These are phyloP conservation scores for Botryotinia calthae DNA, from an alignment of 2,329 filamentous ascomycete species.

Conservation along the genomic window DNA sequence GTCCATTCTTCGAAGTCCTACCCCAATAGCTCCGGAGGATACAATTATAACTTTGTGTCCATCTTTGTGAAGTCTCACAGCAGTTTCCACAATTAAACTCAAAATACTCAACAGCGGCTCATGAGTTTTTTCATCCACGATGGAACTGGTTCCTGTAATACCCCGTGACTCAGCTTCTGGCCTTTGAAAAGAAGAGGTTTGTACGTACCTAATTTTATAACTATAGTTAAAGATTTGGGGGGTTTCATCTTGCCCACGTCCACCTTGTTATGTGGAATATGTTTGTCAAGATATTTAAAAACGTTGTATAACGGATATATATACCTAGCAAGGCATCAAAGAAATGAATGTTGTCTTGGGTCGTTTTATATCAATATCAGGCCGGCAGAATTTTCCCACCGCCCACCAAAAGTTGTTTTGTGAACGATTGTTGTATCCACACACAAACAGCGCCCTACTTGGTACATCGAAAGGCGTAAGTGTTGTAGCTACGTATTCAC, in stretches of 20 bases:
- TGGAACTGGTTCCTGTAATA: constrained; percentile 88
- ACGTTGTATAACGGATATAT: neutral
- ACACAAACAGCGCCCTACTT: neutral
- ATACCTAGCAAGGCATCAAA: neutral
- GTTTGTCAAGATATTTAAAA: neutral
- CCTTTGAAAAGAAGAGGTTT: constrained; percentile 1
- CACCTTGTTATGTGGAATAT: neutral
- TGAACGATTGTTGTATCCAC: neutral
- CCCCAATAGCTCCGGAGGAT: constrained; percentile 94
- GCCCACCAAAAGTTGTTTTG: constrained; percentile 8
- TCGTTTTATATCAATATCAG: neutral
- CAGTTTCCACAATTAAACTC: constrained; percentile 90
- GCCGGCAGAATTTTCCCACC: constrained; percentile 15
- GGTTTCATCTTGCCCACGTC: constrained; percentile 46
- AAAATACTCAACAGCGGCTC: constrained; percentile 89
- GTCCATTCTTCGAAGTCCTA: constrained; percentile 88
- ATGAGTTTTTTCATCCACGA: constrained; percentile 93
- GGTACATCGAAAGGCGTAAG: neutral
- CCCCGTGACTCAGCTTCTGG: constrained; percentile 18
- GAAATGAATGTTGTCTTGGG: neutral
- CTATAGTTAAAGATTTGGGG: constrained; percentile 58
- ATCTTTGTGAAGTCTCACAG: constrained; percentile 80
- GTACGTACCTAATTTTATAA: constrained; percentile 62
- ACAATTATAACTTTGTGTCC: constrained; percentile 94
- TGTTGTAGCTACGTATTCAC: neutral